Base-by-base conservation (phyloP, 2,329 filamentous ascomycete genomes). In the Xylaria sp. region DNA sequence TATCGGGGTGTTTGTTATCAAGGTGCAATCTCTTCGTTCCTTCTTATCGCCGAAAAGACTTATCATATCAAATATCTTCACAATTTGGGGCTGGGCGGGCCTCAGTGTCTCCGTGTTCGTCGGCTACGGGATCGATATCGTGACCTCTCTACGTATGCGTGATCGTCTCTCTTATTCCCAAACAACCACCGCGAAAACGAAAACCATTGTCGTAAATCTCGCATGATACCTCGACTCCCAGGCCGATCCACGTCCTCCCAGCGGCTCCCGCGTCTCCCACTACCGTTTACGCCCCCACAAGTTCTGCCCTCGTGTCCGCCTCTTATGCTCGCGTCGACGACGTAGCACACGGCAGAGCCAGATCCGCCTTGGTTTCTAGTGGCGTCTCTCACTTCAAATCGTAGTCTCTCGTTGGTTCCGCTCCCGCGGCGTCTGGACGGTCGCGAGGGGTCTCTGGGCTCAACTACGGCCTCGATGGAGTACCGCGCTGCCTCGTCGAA, bases 141-240 rank as follows among this genome's bases (percentile, higher is more conserved):
- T 27, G 57, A 21, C 8, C 19, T 51, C 2, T 52, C 43, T 3
- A 6, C 33, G 11, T 19, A n/a, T 10, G 2, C 21, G 15, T 25
- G 10, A 4, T 37, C 10, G 23, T 54, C 25, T 10, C 27, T 21
- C 4, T 23, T 19, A n/a, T 17, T 8, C 13, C 54, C 37, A 15
- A 55, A 48, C 4, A 47, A 11, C 51, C 52, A 31, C 51, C 52
- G 25, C 29, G 41, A 29, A 47, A 60, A 44, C 9, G 19, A 29
- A 13, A 60, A 49, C 5, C 52, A 59, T 10, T 41, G 31, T 15
- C 33, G 48, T 13, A 38, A 3, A 35, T 19, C 15, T 21, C 38
- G 9, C 1, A 40, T 1, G 7, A 55, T 4, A n/a, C 13, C 27
- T 3, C 43, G 43, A 7, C 35, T 17, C 4, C 51, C 31, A 23